Evolutionary conservation across 73 alveolate species (phyloP), one percentile per base, ranked within the genome.

Genomic region (Stentor coeruleus): DNA sequence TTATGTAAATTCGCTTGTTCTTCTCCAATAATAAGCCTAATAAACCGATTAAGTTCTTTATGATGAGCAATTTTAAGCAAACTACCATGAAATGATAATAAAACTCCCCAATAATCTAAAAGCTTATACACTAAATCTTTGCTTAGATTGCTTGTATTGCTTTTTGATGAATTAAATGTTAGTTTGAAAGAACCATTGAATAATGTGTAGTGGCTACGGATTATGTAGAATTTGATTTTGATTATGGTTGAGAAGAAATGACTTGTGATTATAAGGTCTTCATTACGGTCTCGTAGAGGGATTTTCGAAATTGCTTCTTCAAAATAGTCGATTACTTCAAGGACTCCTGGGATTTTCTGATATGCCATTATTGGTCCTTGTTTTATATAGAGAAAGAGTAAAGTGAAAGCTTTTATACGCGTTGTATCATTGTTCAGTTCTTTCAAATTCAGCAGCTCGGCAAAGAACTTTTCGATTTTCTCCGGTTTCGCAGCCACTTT

Each of bases 401-500:
- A 20, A 20, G 79, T 66, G n/a, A 20, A 66, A 20, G 79, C 79
- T 66, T 33, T 66, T 26, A 66, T 1, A 37, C 39, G n/a, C 14
- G 33, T 40, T 26, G 11, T 26, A 66, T 20, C 49, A 31, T 66
- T 66, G 15, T 20, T 40, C 0, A 26, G 42, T 66, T 31, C 79
- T 66, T 20, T 20, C 11, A 26, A 40, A 20, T 31, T 66, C 33
- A 66, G 36, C 79, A 66, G 11, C 33, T 66, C 79, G 11, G 79
- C 39, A 66, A 20, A 66, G 33, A 66, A 66, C 33, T 66, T 66
- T 28, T 20, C 33, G 37, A 20, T 66, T 66, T 66, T 66, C 33
- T 66, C 33, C 37, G 79, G 79, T 26, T 66, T 66, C 15, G 79
- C 42, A 20, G n/a, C n/a, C n/a, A 66, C 79, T 2, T 66, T 66